Conservation (phyloP, 192 early-diverging fungal genomes). For the Coemansia sp. region DNA sequence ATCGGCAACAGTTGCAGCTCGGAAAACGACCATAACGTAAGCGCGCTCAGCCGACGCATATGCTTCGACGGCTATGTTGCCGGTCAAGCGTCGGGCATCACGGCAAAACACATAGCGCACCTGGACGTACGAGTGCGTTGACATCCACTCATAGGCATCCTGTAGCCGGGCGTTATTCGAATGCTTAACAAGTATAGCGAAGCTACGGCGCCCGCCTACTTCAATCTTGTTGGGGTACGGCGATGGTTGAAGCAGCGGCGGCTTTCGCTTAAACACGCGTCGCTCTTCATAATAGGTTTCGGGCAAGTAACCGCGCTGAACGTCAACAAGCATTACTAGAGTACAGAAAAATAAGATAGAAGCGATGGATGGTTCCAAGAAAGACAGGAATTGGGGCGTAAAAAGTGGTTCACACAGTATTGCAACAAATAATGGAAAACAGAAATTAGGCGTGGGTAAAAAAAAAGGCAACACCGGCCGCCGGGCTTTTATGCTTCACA, state of each 20-base stretch:
- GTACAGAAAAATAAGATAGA: neutral
- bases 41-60: conserved; percentile 18
- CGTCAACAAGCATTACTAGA: neutral
- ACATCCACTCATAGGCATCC: conserved; percentile 32
- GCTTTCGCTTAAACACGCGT: conserved; percentile 24
- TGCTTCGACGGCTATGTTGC: conserved; percentile 38
- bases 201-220: conserved; percentile 11
- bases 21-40: conserved; percentile 33
- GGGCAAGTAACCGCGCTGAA: conserved; percentile 26
- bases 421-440: neutral
- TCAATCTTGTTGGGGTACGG: conserved; percentile 49
- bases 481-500: neutral
- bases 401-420: neutral
- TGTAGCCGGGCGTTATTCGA: conserved; percentile 4
- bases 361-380: neutral
- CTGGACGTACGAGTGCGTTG: conserved; percentile 29
- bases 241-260: conserved; percentile 11
- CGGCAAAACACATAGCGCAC: neutral
- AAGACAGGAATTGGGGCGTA: no score
- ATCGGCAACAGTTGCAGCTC: conserved; percentile 17
- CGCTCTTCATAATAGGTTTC: conserved; percentile 20
- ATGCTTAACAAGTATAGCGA: conserved; percentile 11
- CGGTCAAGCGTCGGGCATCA: neutral
- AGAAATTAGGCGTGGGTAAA: neutral
- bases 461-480: neutral